phyloP scores from a whole-genome alignment of 2,329 filamentous ascomycete genomes.

The Neofusicoccum parvum region DNA sequence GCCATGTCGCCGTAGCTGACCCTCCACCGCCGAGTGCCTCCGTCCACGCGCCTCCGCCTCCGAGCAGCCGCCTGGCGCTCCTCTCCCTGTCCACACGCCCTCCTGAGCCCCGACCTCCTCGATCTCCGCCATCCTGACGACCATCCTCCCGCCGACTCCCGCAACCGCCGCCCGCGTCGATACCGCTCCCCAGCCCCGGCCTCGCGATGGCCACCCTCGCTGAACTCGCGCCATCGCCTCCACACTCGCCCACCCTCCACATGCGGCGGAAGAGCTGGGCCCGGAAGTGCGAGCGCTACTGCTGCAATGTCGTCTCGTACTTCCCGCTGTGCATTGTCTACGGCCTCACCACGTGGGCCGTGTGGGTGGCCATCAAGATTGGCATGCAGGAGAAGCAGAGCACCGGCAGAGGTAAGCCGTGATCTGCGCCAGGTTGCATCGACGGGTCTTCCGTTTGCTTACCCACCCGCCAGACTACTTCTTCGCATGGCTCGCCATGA shows the following conservation, averaged over 20 bases:
- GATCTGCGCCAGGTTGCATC: neutral
- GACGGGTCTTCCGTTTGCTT: neutral
- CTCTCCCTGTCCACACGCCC: neutral
- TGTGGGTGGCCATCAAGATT: conserved; percentile 81
- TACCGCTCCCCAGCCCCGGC: neutral
- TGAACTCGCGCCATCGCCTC: conserved; percentile 37
- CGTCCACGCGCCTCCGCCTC: neutral
- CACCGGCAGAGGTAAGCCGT: conserved; percentile 1
- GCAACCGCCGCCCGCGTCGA: neutral
- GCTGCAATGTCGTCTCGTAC: conserved; percentile 77
- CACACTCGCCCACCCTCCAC: conserved; percentile 39
- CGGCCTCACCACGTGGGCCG: conserved; percentile 85
- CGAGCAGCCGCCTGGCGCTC: neutral
- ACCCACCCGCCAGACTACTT: conserved; percentile 35
- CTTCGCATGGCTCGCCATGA: conserved; percentile 64
- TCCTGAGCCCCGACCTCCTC: neutral
- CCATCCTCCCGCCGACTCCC: neutral
- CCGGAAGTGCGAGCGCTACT: conserved; percentile 76
- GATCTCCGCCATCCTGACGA: neutral
- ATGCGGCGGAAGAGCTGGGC: conserved; percentile 56
- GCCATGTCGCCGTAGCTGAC: conserved; percentile 18
- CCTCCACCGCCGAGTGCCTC: neutral
- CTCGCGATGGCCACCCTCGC: conserved; percentile 40
- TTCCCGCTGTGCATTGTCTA: conserved; percentile 92
- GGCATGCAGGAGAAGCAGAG: conserved; percentile 44